phyloP scores from a whole-genome alignment of 1,284 basidiomycete species.

The Leccinum fallax region DNA sequence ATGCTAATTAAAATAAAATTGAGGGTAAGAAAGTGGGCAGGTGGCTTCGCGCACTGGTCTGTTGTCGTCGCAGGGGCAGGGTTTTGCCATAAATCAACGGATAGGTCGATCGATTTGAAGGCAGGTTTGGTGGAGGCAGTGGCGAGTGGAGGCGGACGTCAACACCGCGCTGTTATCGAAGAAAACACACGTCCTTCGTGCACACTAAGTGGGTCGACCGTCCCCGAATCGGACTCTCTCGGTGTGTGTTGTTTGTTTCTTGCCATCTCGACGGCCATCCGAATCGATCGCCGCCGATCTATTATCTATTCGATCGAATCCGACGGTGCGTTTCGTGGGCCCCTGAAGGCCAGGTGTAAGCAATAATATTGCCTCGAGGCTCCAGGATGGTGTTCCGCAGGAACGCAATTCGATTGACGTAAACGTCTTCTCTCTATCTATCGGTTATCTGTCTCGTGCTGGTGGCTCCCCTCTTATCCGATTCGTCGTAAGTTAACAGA shows the following conservation, averaged over 20 bases:
- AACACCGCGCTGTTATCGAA: not conserved
- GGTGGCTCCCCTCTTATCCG: not conserved
- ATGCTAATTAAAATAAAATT: not conserved
- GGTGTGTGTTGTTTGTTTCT: not conserved
- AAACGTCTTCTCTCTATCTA: conserved; percentile 19
- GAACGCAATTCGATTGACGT: conserved; percentile 13
- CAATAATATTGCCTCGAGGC: conserved; percentile 18
- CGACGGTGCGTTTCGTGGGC: conserved; percentile 5
- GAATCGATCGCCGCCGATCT: conserved; percentile 4
- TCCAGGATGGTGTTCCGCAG: conserved; percentile 17
- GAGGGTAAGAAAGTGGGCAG: not conserved
- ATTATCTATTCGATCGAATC: not conserved
- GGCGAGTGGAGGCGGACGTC: not conserved
- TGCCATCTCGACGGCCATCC: conserved; percentile 2
- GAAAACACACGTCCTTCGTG: not conserved
- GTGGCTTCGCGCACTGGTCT: not conserved
- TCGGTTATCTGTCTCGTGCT: conserved; percentile 1
- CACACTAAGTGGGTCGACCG: not conserved
- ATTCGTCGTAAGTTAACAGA: not conserved
- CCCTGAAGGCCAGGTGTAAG: conserved; percentile 12
- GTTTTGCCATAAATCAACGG: not conserved
- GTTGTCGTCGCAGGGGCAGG: not conserved
- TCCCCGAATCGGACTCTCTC: not conserved
- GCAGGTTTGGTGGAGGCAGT: not conserved
- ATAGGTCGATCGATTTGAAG: not conserved